Percentiles rank a stretch among this genome's conserved stretches.
These are phyloP conservation scores for Coprinopsis cinerea DNA, from an alignment of 768 basidiomycete genomes.

Conservation along the genomic window DNA sequence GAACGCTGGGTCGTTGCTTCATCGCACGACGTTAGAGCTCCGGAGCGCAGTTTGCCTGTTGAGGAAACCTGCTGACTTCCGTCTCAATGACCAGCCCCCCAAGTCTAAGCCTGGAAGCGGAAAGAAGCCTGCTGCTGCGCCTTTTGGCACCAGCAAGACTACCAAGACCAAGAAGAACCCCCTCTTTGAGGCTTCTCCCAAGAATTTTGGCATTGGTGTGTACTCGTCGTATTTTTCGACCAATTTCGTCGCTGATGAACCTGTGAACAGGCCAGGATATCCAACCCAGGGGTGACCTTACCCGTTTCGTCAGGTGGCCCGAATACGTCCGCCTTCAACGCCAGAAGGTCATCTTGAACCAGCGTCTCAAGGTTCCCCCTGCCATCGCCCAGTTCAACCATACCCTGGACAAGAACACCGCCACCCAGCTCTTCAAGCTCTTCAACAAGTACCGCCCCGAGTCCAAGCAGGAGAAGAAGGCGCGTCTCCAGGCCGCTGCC, in stretches of 20 bases:
- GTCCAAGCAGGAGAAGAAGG: constrained; percentile 96
- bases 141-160: constrained; percentile 72
- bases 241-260: not conserved
- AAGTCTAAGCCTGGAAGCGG: constrained; percentile 52
- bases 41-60: constrained; percentile 36
- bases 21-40: constrained; percentile 48
- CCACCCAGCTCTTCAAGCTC: constrained; percentile 95
- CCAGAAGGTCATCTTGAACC: constrained; percentile 96
- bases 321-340: constrained; percentile 97
- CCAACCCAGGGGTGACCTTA: constrained; percentile 83
- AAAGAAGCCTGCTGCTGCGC: constrained; percentile 85
- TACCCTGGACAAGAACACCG: constrained; percentile 99
- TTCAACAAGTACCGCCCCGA: constrained; percentile 96
- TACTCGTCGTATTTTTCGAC: constrained; percentile 6
- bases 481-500: constrained; percentile 75
- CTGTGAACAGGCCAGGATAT: constrained; percentile 79
- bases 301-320: constrained; percentile 99
- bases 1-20: constrained; percentile 31
- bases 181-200: constrained; percentile 84
- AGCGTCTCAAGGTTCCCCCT: constrained; percentile 97
- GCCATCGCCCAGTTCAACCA: constrained; percentile 97
- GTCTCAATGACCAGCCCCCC: constrained; percentile 94
- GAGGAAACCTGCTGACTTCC: constrained; percentile 42
- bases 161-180: constrained; percentile 87
- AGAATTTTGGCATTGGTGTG: constrained; percentile 94